Percentiles rank a stretch among this genome's conserved stretches.
phyloP scores from a whole-genome alignment of 441 rosid species.

The Croton laevigatus region DNA sequence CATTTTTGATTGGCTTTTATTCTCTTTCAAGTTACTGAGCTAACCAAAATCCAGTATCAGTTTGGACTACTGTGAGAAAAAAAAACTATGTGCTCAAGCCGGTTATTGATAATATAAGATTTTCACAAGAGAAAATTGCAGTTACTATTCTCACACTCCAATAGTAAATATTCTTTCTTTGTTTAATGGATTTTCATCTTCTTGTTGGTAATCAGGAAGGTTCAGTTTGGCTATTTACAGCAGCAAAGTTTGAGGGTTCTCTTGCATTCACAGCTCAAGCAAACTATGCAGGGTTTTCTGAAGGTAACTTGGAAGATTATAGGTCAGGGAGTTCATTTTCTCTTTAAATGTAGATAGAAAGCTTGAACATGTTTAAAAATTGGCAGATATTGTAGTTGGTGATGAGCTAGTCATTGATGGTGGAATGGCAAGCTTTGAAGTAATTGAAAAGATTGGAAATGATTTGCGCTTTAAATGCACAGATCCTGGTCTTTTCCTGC shows the following conservation, averaged over 20 bases:
- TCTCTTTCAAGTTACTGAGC: neutral
- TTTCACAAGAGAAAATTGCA: neutral
- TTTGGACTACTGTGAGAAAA: neutral
- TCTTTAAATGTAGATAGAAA: slow-evolving; percentile 10
- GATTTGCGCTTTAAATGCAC: slow-evolving; percentile 57
- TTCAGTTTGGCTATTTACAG: slow-evolving; percentile 59
- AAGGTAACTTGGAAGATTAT: slow-evolving; percentile 34
- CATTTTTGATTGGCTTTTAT: neutral
- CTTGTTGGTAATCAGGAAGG: slow-evolving; percentile 46
- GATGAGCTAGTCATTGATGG: slow-evolving; percentile 68
- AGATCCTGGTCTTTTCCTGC: slow-evolving; percentile 61
- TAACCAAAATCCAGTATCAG: neutral
- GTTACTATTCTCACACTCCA: neutral
- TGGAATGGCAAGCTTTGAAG: slow-evolving; percentile 73
- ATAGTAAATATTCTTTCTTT: neutral
- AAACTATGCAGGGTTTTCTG: slow-evolving; percentile 56
- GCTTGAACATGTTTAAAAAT: neutral
- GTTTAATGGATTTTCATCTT: slow-evolving; percentile 5
- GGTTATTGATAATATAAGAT: neutral
- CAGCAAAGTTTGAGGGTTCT: slow-evolving; percentile 39
- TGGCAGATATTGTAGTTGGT: slow-evolving; percentile 56
- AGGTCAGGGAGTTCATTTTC: neutral
- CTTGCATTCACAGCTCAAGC: slow-evolving; percentile 55
- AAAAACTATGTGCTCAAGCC: neutral
- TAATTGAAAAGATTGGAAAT: slow-evolving; percentile 50